Base-by-base conservation (phyloP, 1,284 basidiomycete genomes). In the Microbotryum violaceum region DNA sequence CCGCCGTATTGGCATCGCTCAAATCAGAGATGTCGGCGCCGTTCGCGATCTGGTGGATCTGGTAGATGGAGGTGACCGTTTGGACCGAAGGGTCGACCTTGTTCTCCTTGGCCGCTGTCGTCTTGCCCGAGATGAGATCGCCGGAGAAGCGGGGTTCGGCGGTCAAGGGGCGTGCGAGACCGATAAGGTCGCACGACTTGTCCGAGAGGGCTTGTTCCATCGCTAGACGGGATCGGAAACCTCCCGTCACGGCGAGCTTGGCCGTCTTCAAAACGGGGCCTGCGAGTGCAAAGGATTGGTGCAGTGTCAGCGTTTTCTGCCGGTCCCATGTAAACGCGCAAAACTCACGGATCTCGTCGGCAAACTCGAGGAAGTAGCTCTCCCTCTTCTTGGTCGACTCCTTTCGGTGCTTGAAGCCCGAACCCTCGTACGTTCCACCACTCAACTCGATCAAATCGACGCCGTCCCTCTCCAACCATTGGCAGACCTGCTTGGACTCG, bases 381-480 rank as follows among this genome's bases (percentile, higher is more conserved):
- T 81, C 79, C 33, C 77, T 72, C 54, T 70, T 57, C 57, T 64
- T 73, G 49, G 77, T 73, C 45, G 53, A 51, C 56, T 78, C 79
- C 58, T 73, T 72, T 69, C 70, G 69, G 70, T 75, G 71, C 12
- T 68, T 57, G 60, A 68, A 75, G 2, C 65, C 74, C 51, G 71
- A 46, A 52, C 56, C 67, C 61, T 80, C 79, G 63, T 80, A 81
- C 0, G 75, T 78, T 31, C 79, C 78, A 20, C 80, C 79, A 56
- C 68, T 74, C 55, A 81, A 64, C 65, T 82, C 82, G 48, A 83
- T 79, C 67, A 83, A 73, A 70, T 83, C 81, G 5, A 82, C 74
- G 1, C 75, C 74, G 2, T 71, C 73, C 12, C 69, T 72, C 62
- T 82, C 81, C 48, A 83, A 73, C 68, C 77, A 72, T 55, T 73